Evolutionary conservation across 345 rosid species (phyloP), one percentile per base, ranked within the genome.

Genomic region (Fremontodendron californicum): DNA sequence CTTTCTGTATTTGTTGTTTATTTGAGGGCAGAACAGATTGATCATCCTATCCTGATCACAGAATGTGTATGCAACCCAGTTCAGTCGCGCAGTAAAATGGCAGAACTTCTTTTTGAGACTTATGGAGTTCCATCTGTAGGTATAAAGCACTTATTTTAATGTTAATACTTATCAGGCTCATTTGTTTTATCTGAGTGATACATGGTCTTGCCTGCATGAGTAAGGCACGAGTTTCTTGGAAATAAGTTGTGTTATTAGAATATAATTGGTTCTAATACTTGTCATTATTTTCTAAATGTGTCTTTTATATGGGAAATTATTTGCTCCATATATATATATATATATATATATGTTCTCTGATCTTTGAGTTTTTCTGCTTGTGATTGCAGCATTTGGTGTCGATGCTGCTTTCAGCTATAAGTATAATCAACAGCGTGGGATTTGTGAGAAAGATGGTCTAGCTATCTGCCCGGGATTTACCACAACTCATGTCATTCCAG

Each of bases 371-470:
- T 74, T 75, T 75, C 54, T n/a, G 23, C 37, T 19, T 71, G 55
- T 71, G 51, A 51, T 79, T 63, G 48, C 87, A 95, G 97, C 98
- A 19, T 95, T 93, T 84, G 98, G 99, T 60, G 96, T 93, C 49
- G 99, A 95, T 85, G 93, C 98, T 82, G 98, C 92, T 77, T 95
- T 95, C 86, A 93, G 99, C 88, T 95, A 95, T 71, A 92, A 89
- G 83, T 91, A 92, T 82, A 95, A 95, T 82, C 97, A 90, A 80
- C 90, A 83, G 78, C 90, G 80, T 78, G 98, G 96, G 49, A 68
- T 89, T 76, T 95, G 98, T 86, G 80, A 84, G 67, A 85, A 87
- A 79, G 99, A 93, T 74, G 93, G 99, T 77, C 88, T 93, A 80
- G 98, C 90, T 78, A 55, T 95, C 74, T 90, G 93, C 82, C 93